These are phyloP conservation scores for Claviceps fusiformis DNA, from an alignment of 2,329 filamentous ascomycete genomes.

Conservation along the genomic window DNA sequence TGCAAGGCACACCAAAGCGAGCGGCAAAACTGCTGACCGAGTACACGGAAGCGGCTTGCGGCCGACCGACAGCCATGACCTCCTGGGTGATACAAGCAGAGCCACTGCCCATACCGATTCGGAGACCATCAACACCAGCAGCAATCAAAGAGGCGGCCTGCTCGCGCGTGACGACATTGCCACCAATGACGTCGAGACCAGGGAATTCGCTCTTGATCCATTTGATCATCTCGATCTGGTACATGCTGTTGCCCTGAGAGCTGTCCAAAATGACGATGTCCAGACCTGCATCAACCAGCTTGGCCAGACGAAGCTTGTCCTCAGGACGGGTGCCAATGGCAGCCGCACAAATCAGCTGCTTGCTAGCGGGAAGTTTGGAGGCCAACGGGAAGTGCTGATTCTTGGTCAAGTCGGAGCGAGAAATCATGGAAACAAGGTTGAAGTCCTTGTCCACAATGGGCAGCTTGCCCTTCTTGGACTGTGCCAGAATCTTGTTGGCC, in stretches of 20 bases:
- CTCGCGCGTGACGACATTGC: constrained; percentile 95
- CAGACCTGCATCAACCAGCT: constrained; percentile 85
- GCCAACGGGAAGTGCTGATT: constrained; percentile 94
- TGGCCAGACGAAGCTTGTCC: constrained; percentile 74
- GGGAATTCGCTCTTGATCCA: constrained; percentile 85
- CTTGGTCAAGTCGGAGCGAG: constrained; percentile 93
- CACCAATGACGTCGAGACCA: constrained; percentile 82
- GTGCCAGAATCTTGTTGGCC: constrained; percentile 83
- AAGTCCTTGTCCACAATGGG: constrained; percentile 75
- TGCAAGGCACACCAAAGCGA: constrained; percentile 91
- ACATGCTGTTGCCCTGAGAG: constrained; percentile 96
- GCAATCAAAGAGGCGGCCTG: constrained; percentile 87
- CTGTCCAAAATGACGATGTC: constrained; percentile 94
- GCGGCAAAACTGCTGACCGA: constrained; percentile 81
- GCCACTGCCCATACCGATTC: constrained; percentile 97
- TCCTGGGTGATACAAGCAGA: constrained; percentile 98
- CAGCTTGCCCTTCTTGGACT: constrained; percentile 97
- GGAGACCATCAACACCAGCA: constrained; percentile 87
- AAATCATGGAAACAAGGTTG: constrained; percentile 85
- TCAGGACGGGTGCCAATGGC: constrained; percentile 91
- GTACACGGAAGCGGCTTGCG: constrained; percentile 87
- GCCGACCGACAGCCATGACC: constrained; percentile 96
- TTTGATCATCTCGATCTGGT: constrained; percentile 97
- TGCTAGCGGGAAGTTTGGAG: constrained; percentile 90
- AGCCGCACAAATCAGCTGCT: constrained; percentile 91